Base-by-base conservation (phyloP, 441 rosid species). In the Omphalea diandra region DNA sequence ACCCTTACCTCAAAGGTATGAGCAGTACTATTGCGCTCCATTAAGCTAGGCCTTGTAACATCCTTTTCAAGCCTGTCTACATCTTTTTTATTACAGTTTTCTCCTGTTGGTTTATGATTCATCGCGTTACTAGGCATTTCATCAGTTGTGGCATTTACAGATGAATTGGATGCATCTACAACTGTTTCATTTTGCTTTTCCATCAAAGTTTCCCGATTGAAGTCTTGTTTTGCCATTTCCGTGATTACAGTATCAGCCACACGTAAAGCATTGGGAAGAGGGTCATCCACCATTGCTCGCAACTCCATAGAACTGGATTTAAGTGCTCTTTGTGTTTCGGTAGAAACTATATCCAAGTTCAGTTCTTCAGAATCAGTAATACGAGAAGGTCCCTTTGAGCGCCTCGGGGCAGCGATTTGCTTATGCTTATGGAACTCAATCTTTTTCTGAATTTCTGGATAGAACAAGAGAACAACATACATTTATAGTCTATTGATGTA, bases 11-110 rank as follows among this genome's bases (percentile, higher is more conserved):
- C 81, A 32, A 65, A 69, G 6, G 82, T 40, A 5, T 2, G 81
- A 49, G 87, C 87, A 52, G 87, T 73, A 43, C 43, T 58, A 50
- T 83, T 76, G 69, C 82, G 58, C 47, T 81, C 84, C 85, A 84
- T 77, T 70, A 81, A 70, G 71, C 83, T 71, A 14, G 68, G 77
- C 36, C 63, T 83, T 32, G 36, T 67, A 32, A 43, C 70, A 15
- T 60, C 22, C 31, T 58, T 68, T 31, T 17, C 61, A 56, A 12
- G 61, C 36, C 60, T 29, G 26, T 7, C 15, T 33, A 49, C 52
- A 5, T 54, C 73, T 62, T 68, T 49, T 10, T 6, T 41, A 18
- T 38, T 59, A n/a, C 22, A 60, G 43, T 50, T 60, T 55, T 59
- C 67, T 29, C 11, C 52, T 12, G 54, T 65, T 24, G 68, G 61